These are phyloP conservation scores for Ceratocystiopsis minuta DNA, from an alignment of 2,329 filamentous ascomycete species.

Conservation along the genomic window DNA sequence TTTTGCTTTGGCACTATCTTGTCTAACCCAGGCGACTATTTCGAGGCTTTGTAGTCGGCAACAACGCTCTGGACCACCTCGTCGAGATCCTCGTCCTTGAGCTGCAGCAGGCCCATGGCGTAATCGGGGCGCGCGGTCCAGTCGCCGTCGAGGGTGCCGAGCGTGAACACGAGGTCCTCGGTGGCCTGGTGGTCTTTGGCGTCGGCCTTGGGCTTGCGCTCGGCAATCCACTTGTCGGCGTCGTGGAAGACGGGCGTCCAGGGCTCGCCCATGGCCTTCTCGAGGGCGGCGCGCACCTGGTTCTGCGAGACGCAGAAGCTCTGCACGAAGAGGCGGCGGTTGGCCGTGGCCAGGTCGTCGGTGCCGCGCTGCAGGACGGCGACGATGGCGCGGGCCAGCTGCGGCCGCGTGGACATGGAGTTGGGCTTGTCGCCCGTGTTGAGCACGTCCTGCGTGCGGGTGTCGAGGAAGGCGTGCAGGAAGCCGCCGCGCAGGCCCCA, in stretches of 20 bases:
- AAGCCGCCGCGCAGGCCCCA: constrained; percentile 29
- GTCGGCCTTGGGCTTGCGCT: constrained; percentile 20
- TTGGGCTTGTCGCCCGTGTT: constrained; percentile 13
- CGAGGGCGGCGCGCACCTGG: constrained; percentile 32
- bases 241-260: constrained; percentile 20
- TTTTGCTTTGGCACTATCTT: too few relatives aligned
- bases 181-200: constrained; percentile 20
- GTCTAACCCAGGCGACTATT: too few relatives aligned
- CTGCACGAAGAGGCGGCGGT: constrained; percentile 35
- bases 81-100: constrained; percentile 29
- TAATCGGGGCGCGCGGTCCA: constrained; percentile 27
- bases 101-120: constrained; percentile 27
- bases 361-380: constrained; percentile 12
- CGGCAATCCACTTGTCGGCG: constrained; percentile 21
- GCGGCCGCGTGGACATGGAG: constrained; percentile 12
- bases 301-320: constrained; percentile 40
- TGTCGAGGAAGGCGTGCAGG: constrained; percentile 26
- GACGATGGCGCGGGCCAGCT: constrained; percentile 13
- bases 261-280: constrained; percentile 32
- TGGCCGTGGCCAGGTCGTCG: constrained; percentile 12
- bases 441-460: constrained; percentile 23
- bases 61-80: constrained; percentile 20
- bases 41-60: neutral
- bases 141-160: constrained; percentile 28
- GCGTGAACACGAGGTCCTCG: constrained; percentile 30